Evolutionary conservation across 345 rosid genomes (phyloP), one percentile per base, ranked within the genome.

Genomic region (Psidium friedrichsthalianum): DNA sequence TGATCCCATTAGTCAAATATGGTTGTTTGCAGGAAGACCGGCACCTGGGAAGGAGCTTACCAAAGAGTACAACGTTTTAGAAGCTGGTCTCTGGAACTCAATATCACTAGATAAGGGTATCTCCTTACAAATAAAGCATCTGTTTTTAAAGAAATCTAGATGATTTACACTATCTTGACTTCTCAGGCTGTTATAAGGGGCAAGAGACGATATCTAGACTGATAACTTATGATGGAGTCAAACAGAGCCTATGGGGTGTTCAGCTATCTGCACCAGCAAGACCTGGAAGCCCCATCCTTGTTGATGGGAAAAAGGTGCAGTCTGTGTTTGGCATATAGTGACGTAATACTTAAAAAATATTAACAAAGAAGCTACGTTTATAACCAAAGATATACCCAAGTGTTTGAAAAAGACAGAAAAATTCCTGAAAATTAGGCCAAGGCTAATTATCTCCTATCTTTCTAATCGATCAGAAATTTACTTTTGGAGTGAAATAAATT

Each of bases 31-130:
- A 96, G 99, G 99, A 86, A 91, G 95, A 87, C 99, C 99, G 82
- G 95, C 94, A 82, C 96, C 99, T 9, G 98, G 93, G 84, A 93
- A 90, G 85, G 99, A 95, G 90, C 99, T 96, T 25, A 93, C 96
- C 44, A 90, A 91, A 85, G 99, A 96, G 82, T 94, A 88, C 88
- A 96, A 95, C 89, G 96, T 95, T 87, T 82, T 96, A 84, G 99
- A 95, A 89, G 96, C 98, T 61, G 93, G 96, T 88, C 93, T 95
- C n/a, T 95, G 98, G 98, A 95, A 93, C 86, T 94, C 96, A 14
- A 91, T 96, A 80, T 96, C 98, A 83, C 85, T 92, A 74, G 92
- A 94, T 92, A 96, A 96, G 87, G 99, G 99, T 95, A 95, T 82
- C 80, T 32, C 80, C 47, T 69, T 9, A 55, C 44, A 10, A 10